phyloP scores from a whole-genome alignment of 1,284 basidiomycete species.

The Microbotryum silenes-acaulis region DNA sequence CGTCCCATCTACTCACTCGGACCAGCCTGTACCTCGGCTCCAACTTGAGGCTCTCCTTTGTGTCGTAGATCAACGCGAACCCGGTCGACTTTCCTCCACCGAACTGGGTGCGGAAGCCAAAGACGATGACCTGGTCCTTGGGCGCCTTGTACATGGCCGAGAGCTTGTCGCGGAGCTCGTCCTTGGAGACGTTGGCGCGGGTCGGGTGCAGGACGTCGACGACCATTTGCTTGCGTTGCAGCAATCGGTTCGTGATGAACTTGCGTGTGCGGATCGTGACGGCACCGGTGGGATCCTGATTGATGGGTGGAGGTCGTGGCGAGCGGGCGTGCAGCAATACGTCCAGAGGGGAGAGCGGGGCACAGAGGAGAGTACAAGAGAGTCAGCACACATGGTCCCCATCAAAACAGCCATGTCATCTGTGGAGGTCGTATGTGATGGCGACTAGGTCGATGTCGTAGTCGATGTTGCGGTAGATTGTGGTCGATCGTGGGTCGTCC shows the following conservation, averaged over 20 bases:
- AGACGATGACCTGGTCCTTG: constrained; percentile 54
- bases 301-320: no score
- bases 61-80: constrained; percentile 88
- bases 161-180: constrained; percentile 89
- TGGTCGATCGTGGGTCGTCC: no score
- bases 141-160: constrained; percentile 59
- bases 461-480: no score
- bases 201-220: constrained; percentile 60
- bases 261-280: constrained; percentile 97
- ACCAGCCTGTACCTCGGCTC: constrained; percentile 95
- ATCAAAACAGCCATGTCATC: no score
- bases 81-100: constrained; percentile 98
- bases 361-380: no score
- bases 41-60: constrained; percentile 88
- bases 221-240: constrained; percentile 62
- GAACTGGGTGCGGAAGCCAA: constrained; percentile 73
- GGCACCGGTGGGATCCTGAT: constrained; percentile 55
- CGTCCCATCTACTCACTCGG: constrained; percentile 56
- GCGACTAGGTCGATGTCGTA: no score
- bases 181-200: constrained; percentile 88
- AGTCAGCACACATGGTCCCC: no score
- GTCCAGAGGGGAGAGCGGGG: no score
- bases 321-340: no score
- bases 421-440: no score
- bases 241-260: constrained; percentile 98